Evolutionary conservation across 139 green algal species (phyloP), one percentile per base, ranked within the genome.

Genomic region (Ettlia oleoabundans): DNA sequence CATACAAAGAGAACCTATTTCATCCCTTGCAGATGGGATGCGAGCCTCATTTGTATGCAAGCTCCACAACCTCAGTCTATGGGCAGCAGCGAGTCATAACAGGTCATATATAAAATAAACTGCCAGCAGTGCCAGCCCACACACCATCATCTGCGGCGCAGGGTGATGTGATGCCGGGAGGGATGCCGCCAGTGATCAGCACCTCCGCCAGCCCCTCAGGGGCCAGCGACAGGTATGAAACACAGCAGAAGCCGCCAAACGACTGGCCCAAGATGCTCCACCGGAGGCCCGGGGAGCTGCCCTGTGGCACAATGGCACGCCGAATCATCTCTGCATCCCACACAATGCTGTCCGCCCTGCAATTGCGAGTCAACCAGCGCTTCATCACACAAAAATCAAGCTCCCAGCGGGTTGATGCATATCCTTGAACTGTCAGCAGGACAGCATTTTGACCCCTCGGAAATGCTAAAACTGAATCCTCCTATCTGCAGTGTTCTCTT

Each of bases 241-340:
- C 68, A 32, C 74, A 86, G 88, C 96, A 98, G 90, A 99, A 99
- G 64, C 96, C 96, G 26, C 96, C 96, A 87, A 98, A 99, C 18
- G 89, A 96, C 89, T 99, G 96, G 19, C 96, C 95, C 55, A 99
- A 86, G 3, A 97, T 72, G 42, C 80, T 93, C 95, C 95, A 98
- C 30, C 81, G 81, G 21, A 72, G 68, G 35, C 69, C 78, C 13
- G 66, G 71, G 37, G 77, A 77, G 33, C 19, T 55, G 35, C 86
- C 79, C 10, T 51, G 15, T 1, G 90, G 85, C 61, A 96, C 89
- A 41, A 98, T 84, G 13, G 72, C 74, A 40, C 88, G 82, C 9
- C 96, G 87, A 4, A 99, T 80, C 8, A 87, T 5, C 88, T 99
- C 96, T 21, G 90, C 90, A 84, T 99, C 96, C 9, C 69, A 35